Conservation (phyloP, 2,329 filamentous ascomycete species). For the Sarocladiaceae sp. region DNA sequence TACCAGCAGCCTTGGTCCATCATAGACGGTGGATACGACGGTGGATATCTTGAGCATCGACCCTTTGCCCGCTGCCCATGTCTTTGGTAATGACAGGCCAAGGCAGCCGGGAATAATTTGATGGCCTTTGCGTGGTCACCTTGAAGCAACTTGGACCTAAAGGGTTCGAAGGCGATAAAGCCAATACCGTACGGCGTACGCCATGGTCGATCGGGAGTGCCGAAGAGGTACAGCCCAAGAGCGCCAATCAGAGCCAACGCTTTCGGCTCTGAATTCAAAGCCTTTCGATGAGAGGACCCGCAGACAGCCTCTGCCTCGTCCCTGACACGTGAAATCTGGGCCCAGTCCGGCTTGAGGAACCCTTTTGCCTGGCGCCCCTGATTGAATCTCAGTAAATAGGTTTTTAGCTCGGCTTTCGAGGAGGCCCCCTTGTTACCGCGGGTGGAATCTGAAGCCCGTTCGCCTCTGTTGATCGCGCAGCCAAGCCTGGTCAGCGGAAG, state of each 20-base stretch:
- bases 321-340: conserved; percentile 9
- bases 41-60: no score
- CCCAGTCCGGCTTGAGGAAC: neutral
- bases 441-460: conserved; percentile 3
- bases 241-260: neutral
- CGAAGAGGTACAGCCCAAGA: neutral
- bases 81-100: no score
- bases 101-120: no score
- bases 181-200: no score
- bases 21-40: no score
- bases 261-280: neutral
- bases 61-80: no score
- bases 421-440: conserved; percentile 4
- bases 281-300: neutral
- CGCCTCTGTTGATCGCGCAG: neutral
- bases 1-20: no score
- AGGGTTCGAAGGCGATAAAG: no score
- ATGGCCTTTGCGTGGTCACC: no score
- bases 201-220: neutral
- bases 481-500: conserved; percentile 3
- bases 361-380: neutral
- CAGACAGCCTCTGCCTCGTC: neutral
- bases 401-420: conserved; percentile 10
- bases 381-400: conserved; percentile 4
- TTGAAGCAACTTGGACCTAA: no score